Percentiles rank a stretch among this genome's conserved stretches.
These are phyloP conservation scores for Podospora fimiseda DNA, from an alignment of 495 filamentous ascomycete species.

Conservation along the genomic window DNA sequence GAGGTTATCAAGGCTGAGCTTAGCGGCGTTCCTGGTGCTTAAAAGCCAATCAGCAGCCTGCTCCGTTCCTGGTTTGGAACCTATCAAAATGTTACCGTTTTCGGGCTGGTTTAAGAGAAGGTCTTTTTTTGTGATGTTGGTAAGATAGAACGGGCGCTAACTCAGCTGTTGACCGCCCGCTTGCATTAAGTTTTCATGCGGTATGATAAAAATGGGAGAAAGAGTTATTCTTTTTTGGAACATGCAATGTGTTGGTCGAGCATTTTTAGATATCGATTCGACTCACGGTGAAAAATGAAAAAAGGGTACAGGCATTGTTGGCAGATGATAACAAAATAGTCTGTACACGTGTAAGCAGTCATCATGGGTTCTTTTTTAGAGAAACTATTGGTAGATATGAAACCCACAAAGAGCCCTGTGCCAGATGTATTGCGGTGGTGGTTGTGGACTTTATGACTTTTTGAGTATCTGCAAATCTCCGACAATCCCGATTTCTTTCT, in stretches of 20 bases:
- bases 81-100: too few relatives aligned
- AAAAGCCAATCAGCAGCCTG: not conserved
- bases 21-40: slow-evolving; percentile 38
- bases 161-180: not conserved
- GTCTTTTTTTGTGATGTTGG: not conserved
- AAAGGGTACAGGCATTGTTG: not conserved
- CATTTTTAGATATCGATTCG: too few relatives aligned
- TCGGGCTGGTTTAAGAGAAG: not conserved
- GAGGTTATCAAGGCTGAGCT: slow-evolving; percentile 63
- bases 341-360: not conserved
- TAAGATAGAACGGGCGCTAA: not conserved
- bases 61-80: too few relatives aligned
- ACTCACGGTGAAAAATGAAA: too few relatives aligned
- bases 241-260: too few relatives aligned
- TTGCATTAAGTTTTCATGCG: too few relatives aligned
- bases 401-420: not conserved
- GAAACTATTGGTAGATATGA: not conserved
- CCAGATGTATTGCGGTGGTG: not conserved
- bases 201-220: not conserved
- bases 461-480: not conserved
- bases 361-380: not conserved
- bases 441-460: not conserved
- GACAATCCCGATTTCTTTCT: not conserved
- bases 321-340: not conserved
- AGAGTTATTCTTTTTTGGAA: too few relatives aligned